phyloP scores from a whole-genome alignment of 1,284 basidiomycete species.

The Puccinia coronata region DNA sequence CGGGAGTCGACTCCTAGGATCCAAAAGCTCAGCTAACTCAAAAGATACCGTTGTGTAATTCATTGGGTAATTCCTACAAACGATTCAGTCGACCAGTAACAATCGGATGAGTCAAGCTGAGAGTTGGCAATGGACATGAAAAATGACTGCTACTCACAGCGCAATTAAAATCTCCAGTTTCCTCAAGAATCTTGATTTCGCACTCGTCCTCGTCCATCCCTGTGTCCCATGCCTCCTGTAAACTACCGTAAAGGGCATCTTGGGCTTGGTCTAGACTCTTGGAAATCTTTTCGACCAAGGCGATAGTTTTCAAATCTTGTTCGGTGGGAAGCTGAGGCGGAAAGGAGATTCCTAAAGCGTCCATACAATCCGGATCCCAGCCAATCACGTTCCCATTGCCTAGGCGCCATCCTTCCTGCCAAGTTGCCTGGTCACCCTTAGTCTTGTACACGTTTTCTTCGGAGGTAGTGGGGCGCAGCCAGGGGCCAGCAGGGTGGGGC shows the following conservation, averaged over 20 bases:
- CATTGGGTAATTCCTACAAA: too few species aligned
- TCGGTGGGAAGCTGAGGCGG: constrained; percentile 35
- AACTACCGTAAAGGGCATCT: constrained; percentile 17
- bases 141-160: background rate
- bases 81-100: background rate
- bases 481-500: constrained; percentile 41
- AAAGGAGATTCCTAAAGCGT: constrained; percentile 6
- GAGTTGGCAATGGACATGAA: background rate
- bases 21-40: too few species aligned
- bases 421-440: background rate
- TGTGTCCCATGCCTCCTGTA: background rate
- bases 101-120: background rate
- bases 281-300: constrained; percentile 23
- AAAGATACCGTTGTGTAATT: too few species aligned
- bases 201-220: constrained; percentile 21
- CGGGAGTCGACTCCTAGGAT: too few species aligned
- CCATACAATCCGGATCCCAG: constrained; percentile 18
- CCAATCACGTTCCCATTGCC: constrained; percentile 22
- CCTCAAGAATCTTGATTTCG: background rate
- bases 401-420: constrained; percentile 17
- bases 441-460: constrained; percentile 10
- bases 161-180: background rate
- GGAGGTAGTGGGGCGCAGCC: constrained; percentile 17
- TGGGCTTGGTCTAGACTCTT: constrained; percentile 30
- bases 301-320: constrained; percentile 12